phyloP scores from a whole-genome alignment of 73 alveolate species.

The Paramecium sexaurelia region DNA sequence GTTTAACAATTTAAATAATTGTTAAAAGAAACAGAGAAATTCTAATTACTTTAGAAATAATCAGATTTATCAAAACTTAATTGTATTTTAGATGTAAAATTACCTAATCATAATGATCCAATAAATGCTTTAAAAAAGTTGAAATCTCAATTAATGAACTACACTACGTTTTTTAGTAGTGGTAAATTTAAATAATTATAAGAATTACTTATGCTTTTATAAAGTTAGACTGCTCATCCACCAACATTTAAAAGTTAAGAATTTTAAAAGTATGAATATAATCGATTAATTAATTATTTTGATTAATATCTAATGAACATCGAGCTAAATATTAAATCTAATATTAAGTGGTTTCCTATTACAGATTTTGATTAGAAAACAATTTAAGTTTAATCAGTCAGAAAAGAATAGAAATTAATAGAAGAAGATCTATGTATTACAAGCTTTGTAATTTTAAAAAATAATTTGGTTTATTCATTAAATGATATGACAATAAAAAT shows the following conservation, averaged over 20 bases:
- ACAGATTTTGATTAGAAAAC: constrained; percentile 19
- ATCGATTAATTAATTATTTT: background rate
- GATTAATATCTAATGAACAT: background rate
- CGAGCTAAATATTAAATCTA: background rate
- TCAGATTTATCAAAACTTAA: background rate
- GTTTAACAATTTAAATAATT: background rate
- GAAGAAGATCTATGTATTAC: constrained; percentile 42
- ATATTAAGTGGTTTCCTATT: constrained; percentile 18
- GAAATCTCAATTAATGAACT: background rate
- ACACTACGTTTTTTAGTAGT: background rate
- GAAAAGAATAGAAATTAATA: background rate
- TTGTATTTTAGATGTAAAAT: background rate
- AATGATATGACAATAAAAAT: constrained; percentile 22
- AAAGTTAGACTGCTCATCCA: constrained; percentile 22
- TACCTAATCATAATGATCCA: constrained; percentile 30
- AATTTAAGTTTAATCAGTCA: background rate
- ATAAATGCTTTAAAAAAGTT: background rate
- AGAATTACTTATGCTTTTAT: background rate
- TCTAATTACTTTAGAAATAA: background rate
- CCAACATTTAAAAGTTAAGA: constrained; percentile 23
- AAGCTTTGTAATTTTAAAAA: background rate
- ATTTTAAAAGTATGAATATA: background rate
- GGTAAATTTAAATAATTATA: background rate
- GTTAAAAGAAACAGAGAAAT: constrained; percentile 28
- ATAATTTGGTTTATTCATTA: background rate